Evolutionary conservation across 257 asterid species (phyloP), one percentile per base, ranked within the genome.

Genomic region (Solanum lycopersicoides): DNA sequence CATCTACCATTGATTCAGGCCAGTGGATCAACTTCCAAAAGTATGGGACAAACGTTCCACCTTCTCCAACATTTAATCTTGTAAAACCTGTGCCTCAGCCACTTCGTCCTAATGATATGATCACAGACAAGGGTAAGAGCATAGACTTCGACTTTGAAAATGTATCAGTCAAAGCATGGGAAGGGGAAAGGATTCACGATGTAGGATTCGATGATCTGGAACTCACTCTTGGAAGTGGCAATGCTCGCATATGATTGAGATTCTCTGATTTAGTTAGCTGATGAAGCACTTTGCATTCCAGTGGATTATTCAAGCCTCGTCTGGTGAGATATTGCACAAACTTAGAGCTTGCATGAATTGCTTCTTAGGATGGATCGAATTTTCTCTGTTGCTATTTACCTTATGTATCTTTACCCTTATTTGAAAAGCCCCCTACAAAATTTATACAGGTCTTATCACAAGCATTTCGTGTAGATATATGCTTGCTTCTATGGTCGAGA

Each of bases 21-120:
- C 98, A 92, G 80, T 97, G 99, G 99, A 92, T 95, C 94, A 95
- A 91, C 89, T 97, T 97, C 87, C 98, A 94, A 75, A 91, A 91
- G 30, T 94, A 91, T 32, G 91, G 87, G 5, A 72, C 89, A 9
- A 91, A 89, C 25, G 92, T 90, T n/a, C 99, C 99, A 3, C 88
- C 95, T 11, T 95, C 99, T 3, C 86, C 90, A 12, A 88, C 88
- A 4, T 88, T 88, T 66, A 85, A 88, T 79, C 90, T 88, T 21
- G 76, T 88, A 77, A 85, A 88, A 44, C 88, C 90, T 34, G 63
- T 68, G 41, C 63, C 44, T 23, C 83, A 85, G 63, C 75, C 60
- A 3, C 56, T 66, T 37, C 28, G 32, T 28, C 21, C 88, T 15
- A 32, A 45, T 32, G 73, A 85, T 41, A 20, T 74, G 9, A 35